Evolutionary conservation across 148 eudicot genomes (phyloP).

Genomic region (Dianthus caryophyllus): DNA sequence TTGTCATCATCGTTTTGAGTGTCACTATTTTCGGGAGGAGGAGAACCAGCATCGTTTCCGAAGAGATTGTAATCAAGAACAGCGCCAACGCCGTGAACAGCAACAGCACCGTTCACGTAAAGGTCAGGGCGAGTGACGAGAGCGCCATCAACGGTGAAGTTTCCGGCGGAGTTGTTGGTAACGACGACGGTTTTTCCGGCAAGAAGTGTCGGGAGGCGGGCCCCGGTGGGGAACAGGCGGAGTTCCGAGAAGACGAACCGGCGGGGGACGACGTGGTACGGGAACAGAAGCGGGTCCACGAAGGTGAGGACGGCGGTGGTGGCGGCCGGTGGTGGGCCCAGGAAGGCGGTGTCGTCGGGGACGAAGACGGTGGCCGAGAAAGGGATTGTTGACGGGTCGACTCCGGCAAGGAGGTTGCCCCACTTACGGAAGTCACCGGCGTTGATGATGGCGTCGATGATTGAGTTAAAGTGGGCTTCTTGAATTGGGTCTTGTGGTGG

Average conservation of each 20-base stretch:
- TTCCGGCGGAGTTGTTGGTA: constrained; percentile 31
- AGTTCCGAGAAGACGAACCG: constrained; percentile 27
- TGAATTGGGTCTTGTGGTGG: background rate
- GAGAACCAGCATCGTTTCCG: constrained; percentile 14
- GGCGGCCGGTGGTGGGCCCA: constrained; percentile 17
- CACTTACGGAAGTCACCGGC: constrained; percentile 41
- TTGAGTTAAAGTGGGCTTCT: constrained; percentile 27
- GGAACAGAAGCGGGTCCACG: constrained; percentile 34
- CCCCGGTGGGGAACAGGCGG: constrained; percentile 19
- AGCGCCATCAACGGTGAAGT: constrained; percentile 36
- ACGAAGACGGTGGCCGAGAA: constrained; percentile 44
- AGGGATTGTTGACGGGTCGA: constrained; percentile 30
- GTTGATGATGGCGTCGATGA: constrained; percentile 31
- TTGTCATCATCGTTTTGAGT: no score
- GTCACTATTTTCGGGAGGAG: background rate
- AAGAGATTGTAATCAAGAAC: constrained; percentile 39
- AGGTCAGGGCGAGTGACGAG: constrained; percentile 41
- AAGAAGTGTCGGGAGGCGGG: constrained; percentile 47
- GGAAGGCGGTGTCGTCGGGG: constrained; percentile 39
- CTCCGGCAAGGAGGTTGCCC: constrained; percentile 32
- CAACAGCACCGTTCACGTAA: constrained; percentile 26
- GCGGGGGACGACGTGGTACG: constrained; percentile 14
- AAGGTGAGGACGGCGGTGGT: constrained; percentile 22
- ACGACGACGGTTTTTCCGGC: constrained; percentile 39
- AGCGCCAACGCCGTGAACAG: constrained; percentile 41